Evolutionary conservation across 208 protist genomes (phyloP).

Genomic region (Leishmania lainsoni): DNA sequence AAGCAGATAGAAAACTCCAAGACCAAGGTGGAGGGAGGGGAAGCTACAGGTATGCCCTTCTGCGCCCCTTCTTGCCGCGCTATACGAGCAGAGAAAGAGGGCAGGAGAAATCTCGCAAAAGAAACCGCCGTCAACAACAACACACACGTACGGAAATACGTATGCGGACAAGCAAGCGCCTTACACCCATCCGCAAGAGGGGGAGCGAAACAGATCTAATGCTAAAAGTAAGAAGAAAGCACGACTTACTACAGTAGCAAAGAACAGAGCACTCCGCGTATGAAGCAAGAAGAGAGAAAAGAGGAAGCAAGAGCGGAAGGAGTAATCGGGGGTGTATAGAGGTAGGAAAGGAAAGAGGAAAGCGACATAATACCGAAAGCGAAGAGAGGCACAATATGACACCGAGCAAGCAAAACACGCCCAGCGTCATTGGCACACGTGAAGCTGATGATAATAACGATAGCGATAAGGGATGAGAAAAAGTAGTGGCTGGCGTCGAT

Average conservation of each 20-base stretch:
- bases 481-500: not conserved
- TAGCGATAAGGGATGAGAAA: not conserved
- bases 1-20: not conserved
- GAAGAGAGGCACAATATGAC: not conserved
- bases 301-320: not conserved
- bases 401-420: not conserved
- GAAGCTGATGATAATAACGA: not conserved
- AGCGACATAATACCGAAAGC: not conserved
- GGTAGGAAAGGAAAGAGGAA: not conserved
- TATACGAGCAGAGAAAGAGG: not conserved
- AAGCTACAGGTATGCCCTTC: not conserved
- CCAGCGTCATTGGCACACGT: not conserved
- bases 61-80: not conserved
- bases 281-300: not conserved
- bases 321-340: not conserved
- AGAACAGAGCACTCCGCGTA: not conserved
- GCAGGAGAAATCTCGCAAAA: not conserved
- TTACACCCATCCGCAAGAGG: not conserved
- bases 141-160: constrained; percentile 6
- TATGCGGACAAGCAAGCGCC: not conserved
- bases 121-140: not conserved
- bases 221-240: not conserved
- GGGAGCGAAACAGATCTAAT: constrained; percentile 4
- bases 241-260: not conserved
- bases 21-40: not conserved